Percentiles rank a stretch among this genome's conserved stretches.
Evolutionary conservation across 352 stramenopile genomes (phyloP).

Genomic region (Peronospora destructor): DNA sequence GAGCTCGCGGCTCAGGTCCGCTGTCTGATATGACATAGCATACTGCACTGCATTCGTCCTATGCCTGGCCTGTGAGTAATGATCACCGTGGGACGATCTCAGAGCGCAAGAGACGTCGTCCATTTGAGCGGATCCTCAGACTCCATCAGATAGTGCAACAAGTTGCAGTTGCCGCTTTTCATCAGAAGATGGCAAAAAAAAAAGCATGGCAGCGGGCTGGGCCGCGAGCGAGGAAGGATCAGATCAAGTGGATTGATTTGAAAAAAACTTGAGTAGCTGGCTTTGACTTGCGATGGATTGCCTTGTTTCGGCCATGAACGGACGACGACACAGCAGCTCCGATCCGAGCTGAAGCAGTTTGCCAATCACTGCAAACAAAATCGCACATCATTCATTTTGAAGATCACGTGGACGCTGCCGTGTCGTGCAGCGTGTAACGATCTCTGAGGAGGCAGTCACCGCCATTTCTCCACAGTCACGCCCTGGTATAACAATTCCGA

Average conservation of each 20-base stretch:
- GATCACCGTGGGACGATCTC: conserved; percentile 22
- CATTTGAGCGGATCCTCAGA: conserved; percentile 13
- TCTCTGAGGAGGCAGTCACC: conserved; percentile 6
- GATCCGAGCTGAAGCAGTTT: not conserved
- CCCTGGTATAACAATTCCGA: conserved; percentile 5
- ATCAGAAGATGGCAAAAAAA: conserved; percentile 7
- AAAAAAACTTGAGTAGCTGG: conserved; percentile 25
- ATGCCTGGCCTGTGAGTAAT: conserved; percentile 27
- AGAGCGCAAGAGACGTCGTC: conserved; percentile 1
- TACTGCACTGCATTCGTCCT: conserved; percentile 7
- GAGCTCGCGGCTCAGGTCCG: not conserved
- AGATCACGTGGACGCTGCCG: not conserved
- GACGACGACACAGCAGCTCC: conserved; percentile 1
- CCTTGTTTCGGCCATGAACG: not conserved
- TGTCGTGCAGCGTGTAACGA: conserved; percentile 8
- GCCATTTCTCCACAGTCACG: conserved; percentile 10
- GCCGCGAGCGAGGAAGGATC: conserved; percentile 10
- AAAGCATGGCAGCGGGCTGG: not conserved
- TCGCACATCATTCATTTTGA: conserved; percentile 23
- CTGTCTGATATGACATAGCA: conserved; percentile 1
- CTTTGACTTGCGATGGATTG: not conserved
- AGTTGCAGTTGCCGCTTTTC: conserved; percentile 10
- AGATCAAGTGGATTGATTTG: conserved; percentile 21
- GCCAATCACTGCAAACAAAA: conserved; percentile 5
- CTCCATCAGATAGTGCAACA: conserved; percentile 9